These are phyloP conservation scores for Candida nitratophila DNA, from an alignment of 805 yeast species.

Conservation along the genomic window DNA sequence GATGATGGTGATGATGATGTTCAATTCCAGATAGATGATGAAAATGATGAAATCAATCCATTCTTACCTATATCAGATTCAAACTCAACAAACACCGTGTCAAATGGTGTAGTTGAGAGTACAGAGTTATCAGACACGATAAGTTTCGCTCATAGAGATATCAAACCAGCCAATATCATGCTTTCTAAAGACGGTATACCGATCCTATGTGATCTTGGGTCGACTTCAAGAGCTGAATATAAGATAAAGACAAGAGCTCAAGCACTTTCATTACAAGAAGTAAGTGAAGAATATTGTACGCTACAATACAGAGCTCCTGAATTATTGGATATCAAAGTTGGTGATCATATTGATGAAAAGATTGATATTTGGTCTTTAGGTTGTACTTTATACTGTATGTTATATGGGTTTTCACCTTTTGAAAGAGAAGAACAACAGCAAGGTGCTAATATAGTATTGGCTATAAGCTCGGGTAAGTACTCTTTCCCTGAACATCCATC, in stretches of 20 bases:
- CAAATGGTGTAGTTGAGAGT: constrained; percentile 9
- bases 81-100: constrained; percentile 9
- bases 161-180: constrained; percentile 89
- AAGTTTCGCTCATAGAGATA: constrained; percentile 80
- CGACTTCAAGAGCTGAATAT: constrained; percentile 59
- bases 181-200: constrained; percentile 67
- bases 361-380: constrained; percentile 93
- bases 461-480: constrained; percentile 63
- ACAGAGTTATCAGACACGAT: constrained; percentile 50
- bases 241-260: constrained; percentile 52
- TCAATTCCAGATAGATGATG: constrained; percentile 14
- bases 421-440: constrained; percentile 73
- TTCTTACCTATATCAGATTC: constrained; percentile 9
- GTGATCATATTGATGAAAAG: constrained; percentile 57
- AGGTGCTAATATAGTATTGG: constrained; percentile 77
- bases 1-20: constrained; percentile 24
- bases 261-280: constrained; percentile 71
- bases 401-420: constrained; percentile 81
- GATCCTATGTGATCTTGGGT: constrained; percentile 79
- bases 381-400: constrained; percentile 67
- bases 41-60: constrained; percentile 8
- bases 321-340: constrained; percentile 66
- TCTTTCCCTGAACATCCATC: constrained; percentile 43
- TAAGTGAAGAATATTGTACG: constrained; percentile 80
- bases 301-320: constrained; percentile 90